Evolutionary conservation across 108 stramenopile genomes (phyloP).

Genomic region (Skeletonema marinoi): DNA sequence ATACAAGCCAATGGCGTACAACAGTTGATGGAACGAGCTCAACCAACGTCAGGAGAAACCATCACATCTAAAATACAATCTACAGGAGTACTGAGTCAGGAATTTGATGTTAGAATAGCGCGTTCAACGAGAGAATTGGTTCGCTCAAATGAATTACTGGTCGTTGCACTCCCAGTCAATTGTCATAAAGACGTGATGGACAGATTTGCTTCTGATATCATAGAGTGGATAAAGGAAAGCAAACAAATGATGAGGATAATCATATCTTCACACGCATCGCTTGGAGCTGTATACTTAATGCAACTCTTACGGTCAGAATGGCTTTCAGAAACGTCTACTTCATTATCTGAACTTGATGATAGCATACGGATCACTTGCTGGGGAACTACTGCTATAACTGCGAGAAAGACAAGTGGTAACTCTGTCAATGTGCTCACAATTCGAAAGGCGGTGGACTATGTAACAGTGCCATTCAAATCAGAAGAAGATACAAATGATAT

Average conservation of each 20-base stretch:
- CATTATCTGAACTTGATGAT: conserved; percentile 1
- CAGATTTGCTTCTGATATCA: conserved; percentile 50
- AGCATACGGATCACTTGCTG: conserved; percentile 57
- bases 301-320: conserved; percentile 39
- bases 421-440: conserved; percentile 61
- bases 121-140: conserved; percentile 45
- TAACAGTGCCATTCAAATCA: conserved; percentile 54
- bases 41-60: neutral
- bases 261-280: conserved; percentile 70
- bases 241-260: conserved; percentile 50
- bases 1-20: conserved; percentile 46
- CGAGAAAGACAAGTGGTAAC: conserved; percentile 50
- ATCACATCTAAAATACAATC: conserved; percentile 15
- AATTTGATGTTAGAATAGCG: conserved; percentile 47
- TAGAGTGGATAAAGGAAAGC: conserved; percentile 20
- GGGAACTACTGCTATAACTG: conserved; percentile 74
- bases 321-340: neutral
- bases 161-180: conserved; percentile 65
- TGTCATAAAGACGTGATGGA: conserved; percentile 68
- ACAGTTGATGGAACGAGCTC: neutral
- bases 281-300: conserved; percentile 65
- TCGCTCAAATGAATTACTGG: conserved; percentile 50
- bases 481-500: conserved; percentile 27
- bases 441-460: conserved; percentile 57
- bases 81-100: conserved; percentile 47